Percentiles rank a stretch among this genome's conserved stretches.
These are phyloP conservation scores for Anisodus tanguticus DNA, from an alignment of 257 asterid species.

Conservation along the genomic window DNA sequence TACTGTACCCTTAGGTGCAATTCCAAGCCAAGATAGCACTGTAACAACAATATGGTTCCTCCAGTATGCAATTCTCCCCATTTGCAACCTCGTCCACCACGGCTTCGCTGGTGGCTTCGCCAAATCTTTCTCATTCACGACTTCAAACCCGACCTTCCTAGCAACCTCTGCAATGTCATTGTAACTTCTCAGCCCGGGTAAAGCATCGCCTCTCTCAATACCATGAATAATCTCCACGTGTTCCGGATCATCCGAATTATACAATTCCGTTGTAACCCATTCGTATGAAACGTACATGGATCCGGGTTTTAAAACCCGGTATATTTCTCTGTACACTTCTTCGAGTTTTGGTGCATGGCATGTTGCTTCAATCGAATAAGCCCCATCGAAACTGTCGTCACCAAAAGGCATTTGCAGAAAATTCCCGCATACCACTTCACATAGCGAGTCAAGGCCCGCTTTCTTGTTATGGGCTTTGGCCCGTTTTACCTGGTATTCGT, in stretches of 20 bases:
- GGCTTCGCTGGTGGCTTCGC: constrained; percentile 71
- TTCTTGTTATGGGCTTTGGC: constrained; percentile 67
- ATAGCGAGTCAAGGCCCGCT: constrained; percentile 63
- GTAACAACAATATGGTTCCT: constrained; percentile 71
- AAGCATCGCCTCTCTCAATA: constrained; percentile 74
- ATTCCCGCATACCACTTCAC: constrained; percentile 77
- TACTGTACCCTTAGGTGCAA: constrained; percentile 74
- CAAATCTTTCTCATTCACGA: constrained; percentile 64
- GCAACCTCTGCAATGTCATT: constrained; percentile 61
- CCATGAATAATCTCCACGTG: constrained; percentile 80
- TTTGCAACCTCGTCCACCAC: constrained; percentile 83
- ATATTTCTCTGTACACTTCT: constrained; percentile 68
- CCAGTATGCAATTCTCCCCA: constrained; percentile 81
- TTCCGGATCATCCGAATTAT: constrained; percentile 53
- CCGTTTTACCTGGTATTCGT: constrained; percentile 75
- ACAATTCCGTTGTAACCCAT: constrained; percentile 79
- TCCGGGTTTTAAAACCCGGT: constrained; percentile 69
- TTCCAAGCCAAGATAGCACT: constrained; percentile 67
- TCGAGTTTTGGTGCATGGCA: constrained; percentile 75
- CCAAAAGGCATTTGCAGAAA: constrained; percentile 75
- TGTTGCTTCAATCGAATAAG: constrained; percentile 75
- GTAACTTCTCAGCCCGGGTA: constrained; percentile 66
- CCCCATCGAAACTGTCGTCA: constrained; percentile 63
- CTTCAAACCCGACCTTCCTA: constrained; percentile 64
- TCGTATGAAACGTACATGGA: constrained; percentile 65